A percentile compares a stretch with the other conserved stretches of the same genome.
These are phyloP conservation scores for Rhizopus delemar DNA, from an alignment of 371 early-diverging fungal genomes.

Conservation along the genomic window DNA sequence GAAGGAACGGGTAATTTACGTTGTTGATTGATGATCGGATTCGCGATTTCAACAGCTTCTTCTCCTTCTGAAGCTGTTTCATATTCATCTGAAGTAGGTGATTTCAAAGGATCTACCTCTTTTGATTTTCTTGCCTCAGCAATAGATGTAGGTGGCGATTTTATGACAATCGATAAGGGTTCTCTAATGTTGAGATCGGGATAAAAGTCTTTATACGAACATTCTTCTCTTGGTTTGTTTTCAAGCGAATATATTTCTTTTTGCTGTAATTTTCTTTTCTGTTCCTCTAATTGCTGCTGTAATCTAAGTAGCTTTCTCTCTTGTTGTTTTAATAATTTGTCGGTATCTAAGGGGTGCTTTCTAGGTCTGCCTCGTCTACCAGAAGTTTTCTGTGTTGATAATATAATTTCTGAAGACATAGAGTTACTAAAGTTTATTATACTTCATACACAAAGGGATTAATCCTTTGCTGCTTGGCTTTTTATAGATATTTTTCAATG, in stretches of 20 bases:
- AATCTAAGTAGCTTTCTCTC: constrained; percentile 5
- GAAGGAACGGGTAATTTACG: constrained; percentile 16
- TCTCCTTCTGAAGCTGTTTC: constrained; percentile 12
- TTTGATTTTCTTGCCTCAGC: neutral
- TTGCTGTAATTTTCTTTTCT: constrained; percentile 3
- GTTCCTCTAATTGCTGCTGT: constrained; percentile 1
- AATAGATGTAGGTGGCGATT: neutral
- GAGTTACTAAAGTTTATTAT: neutral
- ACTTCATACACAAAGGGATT: neutral
- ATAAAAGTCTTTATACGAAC: constrained; percentile 76
- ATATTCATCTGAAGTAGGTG: constrained; percentile 15
- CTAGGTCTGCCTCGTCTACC: constrained; percentile 22
- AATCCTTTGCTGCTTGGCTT: neutral
- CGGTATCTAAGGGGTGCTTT: constrained; percentile 5
- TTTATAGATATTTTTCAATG: neutral
- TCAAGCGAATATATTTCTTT: neutral
- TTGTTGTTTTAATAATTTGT: constrained; percentile 3
- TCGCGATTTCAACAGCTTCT: neutral
- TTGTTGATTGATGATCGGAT: neutral
- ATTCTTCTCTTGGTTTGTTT: constrained; percentile 77
- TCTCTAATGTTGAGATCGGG: constrained; percentile 72
- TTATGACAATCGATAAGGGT: constrained; percentile 49
- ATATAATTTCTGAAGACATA: neutral
- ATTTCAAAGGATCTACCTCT: neutral
- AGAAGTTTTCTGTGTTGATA: neutral